Percentiles rank a stretch among this genome's conserved stretches.
These are phyloP conservation scores for Neurospora sp. DNA, from an alignment of 495 filamentous ascomycete species.

Conservation along the genomic window DNA sequence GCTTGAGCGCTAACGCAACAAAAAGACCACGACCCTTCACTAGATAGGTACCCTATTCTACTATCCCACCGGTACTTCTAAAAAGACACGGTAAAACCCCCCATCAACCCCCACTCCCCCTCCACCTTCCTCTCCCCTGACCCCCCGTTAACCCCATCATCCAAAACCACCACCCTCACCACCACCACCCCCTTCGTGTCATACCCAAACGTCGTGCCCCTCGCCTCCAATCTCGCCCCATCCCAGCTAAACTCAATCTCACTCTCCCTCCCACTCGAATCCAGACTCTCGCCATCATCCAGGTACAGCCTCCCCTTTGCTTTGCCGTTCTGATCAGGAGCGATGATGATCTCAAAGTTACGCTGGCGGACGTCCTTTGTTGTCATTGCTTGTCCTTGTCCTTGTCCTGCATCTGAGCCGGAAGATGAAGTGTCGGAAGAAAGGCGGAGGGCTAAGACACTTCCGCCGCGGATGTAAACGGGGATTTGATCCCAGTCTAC, in stretches of 20 bases:
- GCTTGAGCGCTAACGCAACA: background rate
- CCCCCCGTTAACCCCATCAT: conserved; percentile 11
- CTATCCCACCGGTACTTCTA: background rate
- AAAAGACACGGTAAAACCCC: conserved; percentile 3
- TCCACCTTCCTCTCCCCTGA: background rate
- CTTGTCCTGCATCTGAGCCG: too few species aligned
- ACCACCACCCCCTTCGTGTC: conserved; percentile 33
- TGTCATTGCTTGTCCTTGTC: conserved; percentile 52
- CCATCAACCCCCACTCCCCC: conserved; percentile 9
- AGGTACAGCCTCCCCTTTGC: conserved; percentile 42
- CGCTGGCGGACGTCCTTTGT: conserved; percentile 54
- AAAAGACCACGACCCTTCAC: background rate
- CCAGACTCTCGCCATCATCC: conserved; percentile 48
- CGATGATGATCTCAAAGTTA: conserved; percentile 62
- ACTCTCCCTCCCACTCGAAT: conserved; percentile 22
- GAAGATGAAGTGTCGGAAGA: background rate
- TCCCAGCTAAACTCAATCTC: conserved; percentile 45
- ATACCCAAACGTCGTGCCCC: conserved; percentile 45
- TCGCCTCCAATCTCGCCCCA: conserved; percentile 32
- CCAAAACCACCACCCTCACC: conserved; percentile 45
- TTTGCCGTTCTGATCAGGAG: conserved; percentile 38
- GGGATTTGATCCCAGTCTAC: conserved; percentile 58
- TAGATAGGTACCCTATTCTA: background rate
- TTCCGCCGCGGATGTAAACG: conserved; percentile 46
- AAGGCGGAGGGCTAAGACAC: too few species aligned